phyloP scores from a whole-genome alignment of 257 asterid genomes.

The Ilex aquifolium region DNA sequence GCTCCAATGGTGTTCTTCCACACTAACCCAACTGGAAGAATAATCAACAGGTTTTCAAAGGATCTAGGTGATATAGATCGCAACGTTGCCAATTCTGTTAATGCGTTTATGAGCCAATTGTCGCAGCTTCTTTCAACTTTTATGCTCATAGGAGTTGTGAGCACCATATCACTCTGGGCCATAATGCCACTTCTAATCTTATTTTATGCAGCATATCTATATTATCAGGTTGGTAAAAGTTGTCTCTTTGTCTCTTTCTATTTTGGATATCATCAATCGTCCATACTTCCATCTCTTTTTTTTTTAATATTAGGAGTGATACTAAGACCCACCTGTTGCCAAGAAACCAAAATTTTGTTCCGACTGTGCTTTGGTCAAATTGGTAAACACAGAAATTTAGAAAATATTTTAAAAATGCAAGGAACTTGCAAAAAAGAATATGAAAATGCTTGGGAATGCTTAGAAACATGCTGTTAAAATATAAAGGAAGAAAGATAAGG shows the following conservation, averaged over 20 bases:
- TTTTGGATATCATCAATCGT: not conserved
- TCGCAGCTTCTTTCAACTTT: slow-evolving; percentile 87
- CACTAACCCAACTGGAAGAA: slow-evolving; percentile 90
- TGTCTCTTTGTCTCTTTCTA: not conserved
- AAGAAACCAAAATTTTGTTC: no score
- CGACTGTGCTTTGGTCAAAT: no score
- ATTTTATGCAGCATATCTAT: slow-evolving; percentile 81
- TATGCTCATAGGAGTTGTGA: slow-evolving; percentile 89
- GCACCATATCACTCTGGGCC: slow-evolving; percentile 97
- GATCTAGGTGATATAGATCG: slow-evolving; percentile 95
- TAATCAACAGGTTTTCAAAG: slow-evolving; percentile 91
- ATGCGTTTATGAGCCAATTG: slow-evolving; percentile 75
- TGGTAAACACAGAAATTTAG: no score
- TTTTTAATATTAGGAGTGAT: no score
- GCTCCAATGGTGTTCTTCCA: slow-evolving; percentile 99
- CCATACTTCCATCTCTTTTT: no score
- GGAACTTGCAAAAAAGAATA: no score
- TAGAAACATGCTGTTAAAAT: no score
- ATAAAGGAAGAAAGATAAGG: no score
- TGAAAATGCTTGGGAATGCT: no score
- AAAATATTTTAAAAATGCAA: no score
- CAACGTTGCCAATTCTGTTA: slow-evolving; percentile 67
- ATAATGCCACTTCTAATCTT: slow-evolving; percentile 89
- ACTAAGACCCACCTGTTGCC: no score
- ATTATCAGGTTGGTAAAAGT: slow-evolving; percentile 67